Percentiles rank a stretch among this genome's conserved stretches.
Evolutionary conservation across 2,329 filamentous ascomycete genomes (phyloP).

Genomic region (Daldinia sp.): DNA sequence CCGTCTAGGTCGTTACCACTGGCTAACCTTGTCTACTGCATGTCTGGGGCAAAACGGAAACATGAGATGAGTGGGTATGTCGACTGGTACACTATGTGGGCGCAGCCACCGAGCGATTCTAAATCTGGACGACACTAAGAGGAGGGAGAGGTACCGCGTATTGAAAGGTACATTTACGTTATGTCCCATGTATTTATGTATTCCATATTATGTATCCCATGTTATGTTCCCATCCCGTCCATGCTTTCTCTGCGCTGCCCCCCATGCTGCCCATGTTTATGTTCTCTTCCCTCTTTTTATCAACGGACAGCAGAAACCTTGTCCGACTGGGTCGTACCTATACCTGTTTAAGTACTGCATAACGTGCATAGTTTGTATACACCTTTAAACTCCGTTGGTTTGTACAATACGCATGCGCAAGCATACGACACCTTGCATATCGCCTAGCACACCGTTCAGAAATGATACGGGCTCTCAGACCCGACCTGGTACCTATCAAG

Average conservation of each 20-base stretch:
- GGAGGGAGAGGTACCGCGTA: constrained; percentile 38
- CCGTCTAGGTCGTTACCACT: constrained; percentile 38
- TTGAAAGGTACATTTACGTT: constrained; percentile 31
- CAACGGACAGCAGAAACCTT: constrained; percentile 30
- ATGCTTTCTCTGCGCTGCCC: no score
- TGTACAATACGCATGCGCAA: constrained; percentile 26
- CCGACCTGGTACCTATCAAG: constrained; percentile 12
- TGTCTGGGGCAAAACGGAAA: constrained; percentile 56
- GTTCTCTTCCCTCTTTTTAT: constrained; percentile 1
- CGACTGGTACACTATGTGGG: constrained; percentile 41
- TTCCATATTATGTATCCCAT: background rate
- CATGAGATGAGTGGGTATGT: constrained; percentile 51
- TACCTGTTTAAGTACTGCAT: constrained; percentile 28
- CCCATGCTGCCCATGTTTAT: background rate
- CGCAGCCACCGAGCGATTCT: constrained; percentile 47
- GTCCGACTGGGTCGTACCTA: constrained; percentile 35
- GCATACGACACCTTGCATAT: constrained; percentile 46
- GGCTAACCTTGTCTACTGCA: constrained; percentile 48
- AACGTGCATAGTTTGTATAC: constrained; percentile 13
- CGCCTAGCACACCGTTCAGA: constrained; percentile 34
- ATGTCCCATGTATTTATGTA: background rate
- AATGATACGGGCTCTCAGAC: constrained; percentile 40
- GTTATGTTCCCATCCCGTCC: constrained; percentile 1
- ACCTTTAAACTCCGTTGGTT: constrained; percentile 34
- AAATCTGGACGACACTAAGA: constrained; percentile 44